Conservation (phyloP, 352 stramenopile genomes). For the Achlya hypogyna region DNA sequence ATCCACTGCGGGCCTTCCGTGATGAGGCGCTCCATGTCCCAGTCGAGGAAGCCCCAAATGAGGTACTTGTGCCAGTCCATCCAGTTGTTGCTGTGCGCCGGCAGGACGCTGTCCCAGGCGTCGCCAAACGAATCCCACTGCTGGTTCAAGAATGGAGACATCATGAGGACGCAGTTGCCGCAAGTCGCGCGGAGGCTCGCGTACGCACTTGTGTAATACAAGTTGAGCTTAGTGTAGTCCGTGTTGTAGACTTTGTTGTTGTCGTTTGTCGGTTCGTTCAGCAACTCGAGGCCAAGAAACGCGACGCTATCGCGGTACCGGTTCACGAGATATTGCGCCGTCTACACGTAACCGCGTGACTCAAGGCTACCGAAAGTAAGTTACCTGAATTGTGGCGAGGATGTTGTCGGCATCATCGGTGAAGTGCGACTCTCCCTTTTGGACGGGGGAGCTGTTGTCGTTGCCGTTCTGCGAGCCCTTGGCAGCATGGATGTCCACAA, state of each 20-base stretch:
- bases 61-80: constrained; percentile 51
- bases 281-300: constrained; percentile 60
- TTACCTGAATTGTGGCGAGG: constrained; percentile 56
- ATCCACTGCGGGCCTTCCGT: neutral
- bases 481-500: constrained; percentile 69
- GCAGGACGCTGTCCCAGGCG: constrained; percentile 35
- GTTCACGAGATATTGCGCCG: constrained; percentile 39
- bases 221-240: constrained; percentile 20
- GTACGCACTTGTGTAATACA: constrained; percentile 52
- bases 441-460: constrained; percentile 51
- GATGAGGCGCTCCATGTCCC: constrained; percentile 37
- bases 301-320: constrained; percentile 33
- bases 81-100: constrained; percentile 31
- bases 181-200: constrained; percentile 31
- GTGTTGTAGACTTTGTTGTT: constrained; percentile 3
- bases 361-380: too few species aligned
- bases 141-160: neutral
- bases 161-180: constrained; percentile 36
- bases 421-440: constrained; percentile 11
- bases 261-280: constrained; percentile 63
- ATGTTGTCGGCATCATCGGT: neutral
- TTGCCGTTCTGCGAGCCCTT: constrained; percentile 74
- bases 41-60: constrained; percentile 49
- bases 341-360: constrained; percentile 30
- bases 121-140: constrained; percentile 26